Percentiles rank a stretch among this genome's conserved stretches.
phyloP scores from a whole-genome alignment of 2,329 filamentous ascomycete species.

The Botrytis squamosa region DNA sequence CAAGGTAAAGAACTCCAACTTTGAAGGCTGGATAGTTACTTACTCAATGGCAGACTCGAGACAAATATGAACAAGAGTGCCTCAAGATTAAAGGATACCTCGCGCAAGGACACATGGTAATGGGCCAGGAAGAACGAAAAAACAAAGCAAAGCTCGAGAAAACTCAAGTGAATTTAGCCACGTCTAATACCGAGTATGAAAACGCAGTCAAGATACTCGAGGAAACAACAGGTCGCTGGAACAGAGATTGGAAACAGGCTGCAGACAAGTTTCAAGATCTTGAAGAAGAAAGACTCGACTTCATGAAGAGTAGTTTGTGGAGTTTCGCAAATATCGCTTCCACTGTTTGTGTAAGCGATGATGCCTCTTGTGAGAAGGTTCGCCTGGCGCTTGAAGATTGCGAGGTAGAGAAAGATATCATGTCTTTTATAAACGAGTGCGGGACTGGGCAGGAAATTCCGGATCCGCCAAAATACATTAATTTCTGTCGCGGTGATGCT shows the following conservation, averaged over 20 bases:
- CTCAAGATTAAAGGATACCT: slow-evolving; percentile 98
- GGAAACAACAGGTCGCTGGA: slow-evolving; percentile 94
- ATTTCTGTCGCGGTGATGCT: slow-evolving; percentile 89
- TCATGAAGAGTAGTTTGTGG: slow-evolving; percentile 97
- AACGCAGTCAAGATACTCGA: slow-evolving; percentile 88
- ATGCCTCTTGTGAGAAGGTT: slow-evolving; percentile 95
- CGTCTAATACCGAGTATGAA: slow-evolving; percentile 91
- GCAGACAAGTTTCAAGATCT: slow-evolving; percentile 99
- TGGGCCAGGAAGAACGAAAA: slow-evolving; percentile 98
- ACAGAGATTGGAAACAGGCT: slow-evolving; percentile 95
- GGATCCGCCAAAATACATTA: slow-evolving; percentile 96
- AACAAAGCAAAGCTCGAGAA: slow-evolving; percentile 99
- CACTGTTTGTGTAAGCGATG: slow-evolving; percentile 96
- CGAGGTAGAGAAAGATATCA: slow-evolving; percentile 95
- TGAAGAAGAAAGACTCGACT: slow-evolving; percentile 94
- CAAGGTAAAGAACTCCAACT: slow-evolving; percentile 59
- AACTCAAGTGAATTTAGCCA: slow-evolving; percentile 91
- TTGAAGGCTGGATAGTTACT: slow-evolving; percentile 25
- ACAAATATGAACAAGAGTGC: slow-evolving; percentile 96
- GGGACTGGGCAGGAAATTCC: slow-evolving; percentile 98
- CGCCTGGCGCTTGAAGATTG: slow-evolving; percentile 89
- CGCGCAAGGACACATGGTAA: slow-evolving; percentile 98
- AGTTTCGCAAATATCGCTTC: slow-evolving; percentile 96
- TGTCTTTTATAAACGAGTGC: slow-evolving; percentile 78
- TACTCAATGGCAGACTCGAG: slow-evolving; percentile 62